Percentiles rank a stretch among this genome's conserved stretches.
These are phyloP conservation scores for Cordyceps farinosa DNA, from an alignment of 2,329 filamentous ascomycete species.

Conservation along the genomic window DNA sequence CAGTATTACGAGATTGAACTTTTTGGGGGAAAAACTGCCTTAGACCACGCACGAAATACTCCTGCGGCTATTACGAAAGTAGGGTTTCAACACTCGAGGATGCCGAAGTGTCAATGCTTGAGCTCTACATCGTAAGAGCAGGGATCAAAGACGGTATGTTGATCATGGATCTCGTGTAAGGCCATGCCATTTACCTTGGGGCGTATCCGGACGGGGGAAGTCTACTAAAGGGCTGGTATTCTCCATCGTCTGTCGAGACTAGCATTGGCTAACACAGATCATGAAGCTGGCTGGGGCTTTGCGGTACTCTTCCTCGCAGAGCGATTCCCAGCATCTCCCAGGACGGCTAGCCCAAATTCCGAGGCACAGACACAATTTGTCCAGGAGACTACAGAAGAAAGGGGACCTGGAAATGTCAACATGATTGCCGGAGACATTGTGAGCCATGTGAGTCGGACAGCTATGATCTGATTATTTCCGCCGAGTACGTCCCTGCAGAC, in stretches of 20 bases:
- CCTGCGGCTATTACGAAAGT: slow-evolving; percentile 59
- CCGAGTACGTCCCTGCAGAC: slow-evolving; percentile 38
- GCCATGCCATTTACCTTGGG: slow-evolving; percentile 17
- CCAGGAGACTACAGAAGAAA: slow-evolving; percentile 52
- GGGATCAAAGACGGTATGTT: slow-evolving; percentile 56
- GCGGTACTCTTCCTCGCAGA: slow-evolving; percentile 63
- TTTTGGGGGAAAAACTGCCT: slow-evolving; percentile 58
- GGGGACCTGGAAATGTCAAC: slow-evolving; percentile 55
- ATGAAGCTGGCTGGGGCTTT: slow-evolving; percentile 64
- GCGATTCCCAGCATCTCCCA: slow-evolving; percentile 54
- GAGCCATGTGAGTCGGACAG: slow-evolving; percentile 50
- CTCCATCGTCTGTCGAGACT: background rate
- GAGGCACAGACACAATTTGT: slow-evolving; percentile 65
- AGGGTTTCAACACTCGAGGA: slow-evolving; percentile 59
- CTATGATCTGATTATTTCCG: slow-evolving; percentile 64
- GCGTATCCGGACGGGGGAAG: no score
- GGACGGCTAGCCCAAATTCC: slow-evolving; percentile 68
- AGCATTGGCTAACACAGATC: background rate
- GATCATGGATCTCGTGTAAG: slow-evolving; percentile 58
- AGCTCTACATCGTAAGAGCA: slow-evolving; percentile 58
- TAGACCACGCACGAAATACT: slow-evolving; percentile 70
- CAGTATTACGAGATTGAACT: slow-evolving; percentile 71
- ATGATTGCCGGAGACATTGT: slow-evolving; percentile 63
- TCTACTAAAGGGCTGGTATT: no score
- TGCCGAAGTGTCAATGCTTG: slow-evolving; percentile 64